A percentile compares a stretch with the other conserved stretches of the same genome.
phyloP scores from a whole-genome alignment of 2,329 filamentous ascomycete species.

The Aspergillus flavus region DNA sequence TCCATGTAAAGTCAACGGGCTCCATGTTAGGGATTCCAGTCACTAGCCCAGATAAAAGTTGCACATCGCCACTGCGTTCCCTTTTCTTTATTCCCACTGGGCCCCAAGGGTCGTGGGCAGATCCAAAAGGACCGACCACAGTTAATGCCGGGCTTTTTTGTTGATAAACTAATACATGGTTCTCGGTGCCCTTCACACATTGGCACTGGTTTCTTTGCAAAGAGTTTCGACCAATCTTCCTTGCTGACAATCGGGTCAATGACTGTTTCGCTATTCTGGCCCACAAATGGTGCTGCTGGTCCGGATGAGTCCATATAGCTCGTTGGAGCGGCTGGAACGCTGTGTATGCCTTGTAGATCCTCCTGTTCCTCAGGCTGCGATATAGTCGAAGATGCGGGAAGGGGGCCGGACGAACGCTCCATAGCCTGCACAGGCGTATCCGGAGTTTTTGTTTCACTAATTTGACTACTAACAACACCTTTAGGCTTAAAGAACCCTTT shows the following conservation, averaged over 20 bases:
- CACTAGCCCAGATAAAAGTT: slow-evolving; percentile 75
- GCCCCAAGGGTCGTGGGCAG: slow-evolving; percentile 76
- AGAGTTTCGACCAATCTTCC: slow-evolving; percentile 83
- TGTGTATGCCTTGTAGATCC: background rate
- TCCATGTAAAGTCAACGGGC: background rate
- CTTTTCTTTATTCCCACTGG: slow-evolving; percentile 80
- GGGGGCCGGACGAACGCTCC: background rate
- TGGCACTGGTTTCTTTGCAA: slow-evolving; percentile 73
- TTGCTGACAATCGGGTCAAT: slow-evolving; percentile 71
- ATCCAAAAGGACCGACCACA: slow-evolving; percentile 69
- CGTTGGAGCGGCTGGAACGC: background rate
- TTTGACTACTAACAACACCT: slow-evolving; percentile 19
- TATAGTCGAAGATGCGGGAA: background rate
- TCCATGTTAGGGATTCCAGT: slow-evolving; percentile 53
- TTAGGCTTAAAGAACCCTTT: slow-evolving; percentile 79
- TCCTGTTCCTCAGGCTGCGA: background rate
- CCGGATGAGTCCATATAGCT: slow-evolving; percentile 8
- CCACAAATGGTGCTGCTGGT: slow-evolving; percentile 17
- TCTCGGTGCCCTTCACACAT: slow-evolving; percentile 82
- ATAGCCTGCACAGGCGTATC: background rate
- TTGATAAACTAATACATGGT: slow-evolving; percentile 78
- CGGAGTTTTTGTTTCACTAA: background rate
- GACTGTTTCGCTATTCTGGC: slow-evolving; percentile 51
- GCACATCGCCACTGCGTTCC: slow-evolving; percentile 84
- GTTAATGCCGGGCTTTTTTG: slow-evolving; percentile 88